These are phyloP conservation scores for Datura wrightii DNA, from an alignment of 257 asterid species.

Conservation along the genomic window DNA sequence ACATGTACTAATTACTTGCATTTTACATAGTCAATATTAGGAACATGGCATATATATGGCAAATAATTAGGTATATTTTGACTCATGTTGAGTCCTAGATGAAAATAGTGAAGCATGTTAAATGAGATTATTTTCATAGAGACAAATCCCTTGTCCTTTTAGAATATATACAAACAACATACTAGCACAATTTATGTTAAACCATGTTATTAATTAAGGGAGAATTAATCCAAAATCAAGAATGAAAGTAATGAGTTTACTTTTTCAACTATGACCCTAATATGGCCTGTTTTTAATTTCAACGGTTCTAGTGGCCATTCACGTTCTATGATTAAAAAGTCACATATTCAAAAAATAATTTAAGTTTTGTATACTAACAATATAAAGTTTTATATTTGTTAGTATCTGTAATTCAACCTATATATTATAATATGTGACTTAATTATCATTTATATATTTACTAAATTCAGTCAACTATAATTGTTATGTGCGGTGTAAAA, in stretches of 20 bases:
- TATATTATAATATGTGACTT: too few relatives aligned
- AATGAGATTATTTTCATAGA: slow-evolving; percentile 36
- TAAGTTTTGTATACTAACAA: not conserved
- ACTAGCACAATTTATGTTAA: not conserved
- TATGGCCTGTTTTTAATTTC: not conserved
- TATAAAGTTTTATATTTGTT: not conserved
- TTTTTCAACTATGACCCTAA: not conserved
- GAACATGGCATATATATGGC: not conserved
- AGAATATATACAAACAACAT: slow-evolving; percentile 33
- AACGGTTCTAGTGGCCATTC: not conserved
- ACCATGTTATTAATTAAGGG: not conserved
- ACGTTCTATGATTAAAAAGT: not conserved
- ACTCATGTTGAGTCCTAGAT: not conserved
- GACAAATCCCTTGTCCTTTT: slow-evolving; percentile 30
- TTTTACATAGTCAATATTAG: not conserved
- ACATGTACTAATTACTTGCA: not conserved
- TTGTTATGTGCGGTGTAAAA: not conserved
- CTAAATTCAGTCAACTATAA: not conserved
- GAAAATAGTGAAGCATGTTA: not conserved
- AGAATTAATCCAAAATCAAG: slow-evolving; percentile 11
- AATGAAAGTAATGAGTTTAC: not conserved
- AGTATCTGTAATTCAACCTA: not conserved
- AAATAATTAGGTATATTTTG: not conserved
- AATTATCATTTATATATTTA: not conserved
- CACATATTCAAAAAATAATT: not conserved